Conservation (phyloP, 1,284 basidiomycete genomes). For the Trichosporon ovoides region DNA sequence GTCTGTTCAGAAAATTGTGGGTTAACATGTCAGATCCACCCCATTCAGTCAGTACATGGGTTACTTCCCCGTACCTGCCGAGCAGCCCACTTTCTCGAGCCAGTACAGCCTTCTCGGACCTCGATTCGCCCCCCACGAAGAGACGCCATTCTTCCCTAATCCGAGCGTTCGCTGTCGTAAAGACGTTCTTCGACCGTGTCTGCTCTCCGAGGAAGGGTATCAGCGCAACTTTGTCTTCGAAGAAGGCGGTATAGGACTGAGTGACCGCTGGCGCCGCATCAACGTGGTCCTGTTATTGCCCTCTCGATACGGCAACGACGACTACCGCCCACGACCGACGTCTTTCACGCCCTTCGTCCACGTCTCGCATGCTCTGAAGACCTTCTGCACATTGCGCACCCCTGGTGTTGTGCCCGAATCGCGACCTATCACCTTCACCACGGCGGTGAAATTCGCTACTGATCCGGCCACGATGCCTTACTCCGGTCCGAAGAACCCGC, state of each 20-base stretch:
- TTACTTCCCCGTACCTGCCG: constrained; percentile 32
- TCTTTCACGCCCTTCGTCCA: background rate
- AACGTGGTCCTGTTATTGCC: constrained; percentile 32
- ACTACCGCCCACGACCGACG: background rate
- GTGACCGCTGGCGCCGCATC: constrained; percentile 33
- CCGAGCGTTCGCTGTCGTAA: background rate
- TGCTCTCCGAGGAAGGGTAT: constrained; percentile 34
- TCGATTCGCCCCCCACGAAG: constrained; percentile 19
- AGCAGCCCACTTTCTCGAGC: constrained; percentile 26
- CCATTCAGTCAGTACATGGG: constrained; percentile 22
- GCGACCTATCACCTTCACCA: background rate
- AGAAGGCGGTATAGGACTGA: constrained; percentile 2
- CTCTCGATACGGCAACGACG: constrained; percentile 5
- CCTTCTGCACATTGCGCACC: background rate
- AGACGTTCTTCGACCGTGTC: constrained; percentile 17
- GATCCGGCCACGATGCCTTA: background rate
- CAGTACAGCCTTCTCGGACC: constrained; percentile 24
- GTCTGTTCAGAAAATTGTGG: background rate
- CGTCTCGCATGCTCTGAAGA: background rate
- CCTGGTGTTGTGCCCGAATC: background rate
- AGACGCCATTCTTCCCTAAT: constrained; percentile 6
- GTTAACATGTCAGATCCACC: constrained; percentile 23
- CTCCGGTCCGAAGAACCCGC: background rate
- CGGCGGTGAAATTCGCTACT: background rate
- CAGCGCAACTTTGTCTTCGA: constrained; percentile 42